A percentile compares a stretch with the other conserved stretches of the same genome.
These are phyloP conservation scores for Physcomitrium patens DNA, from an alignment of 225 moss, liverwort and hornwort species.

Conservation along the genomic window DNA sequence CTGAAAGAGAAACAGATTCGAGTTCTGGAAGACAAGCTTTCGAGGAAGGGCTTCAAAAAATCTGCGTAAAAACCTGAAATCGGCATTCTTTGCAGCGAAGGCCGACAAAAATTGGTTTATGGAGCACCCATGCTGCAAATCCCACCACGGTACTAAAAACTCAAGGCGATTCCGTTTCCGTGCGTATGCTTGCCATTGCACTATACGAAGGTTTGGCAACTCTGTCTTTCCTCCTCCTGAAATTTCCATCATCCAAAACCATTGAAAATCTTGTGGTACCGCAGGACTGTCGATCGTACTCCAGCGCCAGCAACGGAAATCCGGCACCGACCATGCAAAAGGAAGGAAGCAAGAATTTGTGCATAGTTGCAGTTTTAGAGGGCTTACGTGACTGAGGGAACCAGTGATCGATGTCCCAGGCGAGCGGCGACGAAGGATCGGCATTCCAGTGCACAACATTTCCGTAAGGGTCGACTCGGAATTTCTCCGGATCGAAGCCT, in stretches of 20 bases:
- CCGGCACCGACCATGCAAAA: not conserved
- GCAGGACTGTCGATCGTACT: not conserved
- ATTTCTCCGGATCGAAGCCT: constrained; percentile 64
- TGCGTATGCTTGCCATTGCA: constrained; percentile 63
- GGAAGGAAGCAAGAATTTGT: not conserved
- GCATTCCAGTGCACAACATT: constrained; percentile 72
- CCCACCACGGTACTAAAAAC: constrained; percentile 75
- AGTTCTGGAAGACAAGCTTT: not conserved
- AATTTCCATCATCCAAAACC: constrained; percentile 1
- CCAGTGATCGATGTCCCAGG: constrained; percentile 71
- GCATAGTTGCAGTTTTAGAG: not conserved
- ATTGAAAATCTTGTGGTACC: not conserved
- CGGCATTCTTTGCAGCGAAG: constrained; percentile 64
- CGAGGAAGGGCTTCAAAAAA: not conserved
- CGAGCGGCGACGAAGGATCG: constrained; percentile 55
- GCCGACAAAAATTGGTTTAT: constrained; percentile 67
- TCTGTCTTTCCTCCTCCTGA: constrained; percentile 53
- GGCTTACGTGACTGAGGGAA: constrained; percentile 56
- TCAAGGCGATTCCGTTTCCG: constrained; percentile 58
- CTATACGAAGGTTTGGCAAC: constrained; percentile 48
- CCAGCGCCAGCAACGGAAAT: not conserved
- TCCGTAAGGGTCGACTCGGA: constrained; percentile 62
- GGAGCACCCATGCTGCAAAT: constrained; percentile 63
- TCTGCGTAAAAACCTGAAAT: constrained; percentile 48
- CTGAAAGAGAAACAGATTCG: not conserved